These are phyloP conservation scores for Claviceps purpurea DNA, from an alignment of 2,329 filamentous ascomycete species.

Conservation along the genomic window DNA sequence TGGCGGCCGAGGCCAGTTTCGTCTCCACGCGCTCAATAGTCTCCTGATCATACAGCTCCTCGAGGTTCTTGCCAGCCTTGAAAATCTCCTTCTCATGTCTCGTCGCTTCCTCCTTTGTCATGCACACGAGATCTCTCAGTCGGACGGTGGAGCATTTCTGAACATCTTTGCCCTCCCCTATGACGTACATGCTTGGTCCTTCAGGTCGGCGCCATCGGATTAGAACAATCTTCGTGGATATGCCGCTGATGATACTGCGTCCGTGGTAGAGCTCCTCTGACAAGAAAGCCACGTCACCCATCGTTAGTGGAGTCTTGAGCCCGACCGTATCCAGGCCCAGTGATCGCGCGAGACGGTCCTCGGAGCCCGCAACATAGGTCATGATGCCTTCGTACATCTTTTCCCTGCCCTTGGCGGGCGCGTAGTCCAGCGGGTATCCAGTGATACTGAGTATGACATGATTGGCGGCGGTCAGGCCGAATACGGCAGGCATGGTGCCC, in stretches of 20 bases:
- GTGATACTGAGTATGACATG: slow-evolving; percentile 74
- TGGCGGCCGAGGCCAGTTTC: slow-evolving; percentile 53
- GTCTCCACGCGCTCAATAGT: slow-evolving; percentile 54
- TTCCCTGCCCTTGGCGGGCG: slow-evolving; percentile 67
- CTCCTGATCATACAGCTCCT: slow-evolving; percentile 60
- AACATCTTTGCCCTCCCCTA: slow-evolving; percentile 53
- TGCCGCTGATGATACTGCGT: slow-evolving; percentile 68
- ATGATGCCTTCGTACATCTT: slow-evolving; percentile 87
- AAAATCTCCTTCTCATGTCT: slow-evolving; percentile 72
- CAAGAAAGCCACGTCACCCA: slow-evolving; percentile 73
- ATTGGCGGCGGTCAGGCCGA: slow-evolving; percentile 84
- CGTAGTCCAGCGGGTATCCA: slow-evolving; percentile 77
- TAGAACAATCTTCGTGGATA: slow-evolving; percentile 68
- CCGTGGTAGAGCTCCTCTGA: slow-evolving; percentile 81
- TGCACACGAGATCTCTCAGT: slow-evolving; percentile 64
- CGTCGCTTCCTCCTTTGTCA: slow-evolving; percentile 83
- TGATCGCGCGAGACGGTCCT: slow-evolving; percentile 57
- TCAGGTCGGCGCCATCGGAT: slow-evolving; percentile 63
- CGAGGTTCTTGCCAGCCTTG: slow-evolving; percentile 49
- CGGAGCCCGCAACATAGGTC: slow-evolving; percentile 58
- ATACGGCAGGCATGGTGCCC: slow-evolving; percentile 94
- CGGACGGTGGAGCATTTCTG: slow-evolving; percentile 64
- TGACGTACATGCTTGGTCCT: slow-evolving; percentile 39
- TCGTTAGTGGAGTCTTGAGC: slow-evolving; percentile 64
- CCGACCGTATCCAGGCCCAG: slow-evolving; percentile 37